These are phyloP conservation scores for Sclerotinia subarctica DNA, from an alignment of 2,329 filamentous ascomycete species.

Conservation along the genomic window DNA sequence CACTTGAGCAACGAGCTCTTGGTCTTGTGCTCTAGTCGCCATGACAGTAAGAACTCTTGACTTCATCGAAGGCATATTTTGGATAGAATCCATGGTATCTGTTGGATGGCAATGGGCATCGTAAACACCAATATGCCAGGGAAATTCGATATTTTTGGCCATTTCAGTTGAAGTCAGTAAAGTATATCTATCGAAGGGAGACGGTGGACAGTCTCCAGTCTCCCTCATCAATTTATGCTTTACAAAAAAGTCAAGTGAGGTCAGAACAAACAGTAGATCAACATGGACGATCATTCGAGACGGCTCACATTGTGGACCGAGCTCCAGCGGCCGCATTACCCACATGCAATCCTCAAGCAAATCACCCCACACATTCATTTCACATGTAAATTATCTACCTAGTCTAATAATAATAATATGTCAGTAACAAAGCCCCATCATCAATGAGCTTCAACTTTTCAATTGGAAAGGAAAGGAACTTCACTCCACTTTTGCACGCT, in stretches of 20 bases:
- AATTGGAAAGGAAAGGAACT: neutral
- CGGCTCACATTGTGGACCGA: neutral
- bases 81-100: conserved; percentile 65
- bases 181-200: too few relatives aligned
- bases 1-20: conserved; percentile 64
- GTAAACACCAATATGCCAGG: conserved; percentile 68
- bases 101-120: conserved; percentile 86
- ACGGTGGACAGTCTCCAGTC: neutral
- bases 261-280: conserved; percentile 3
- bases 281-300: neutral
- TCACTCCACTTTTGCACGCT: neutral
- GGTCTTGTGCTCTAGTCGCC: conserved; percentile 73
- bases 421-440: conserved; percentile 1
- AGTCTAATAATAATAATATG: neutral
- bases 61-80: conserved; percentile 61
- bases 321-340: conserved; percentile 9
- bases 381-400: conserved; percentile 8
- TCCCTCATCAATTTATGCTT: neutral
- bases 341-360: neutral
- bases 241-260: neutral
- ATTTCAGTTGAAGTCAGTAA: neutral
- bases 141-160: conserved; percentile 44
- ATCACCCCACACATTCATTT: conserved; percentile 13
- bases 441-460: neutral
- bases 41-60: conserved; percentile 67